Percentiles rank a stretch among this genome's conserved stretches.
Conservation (phyloP, 2,329 filamentous ascomycete species). For the Botryotinia convoluta region DNA sequence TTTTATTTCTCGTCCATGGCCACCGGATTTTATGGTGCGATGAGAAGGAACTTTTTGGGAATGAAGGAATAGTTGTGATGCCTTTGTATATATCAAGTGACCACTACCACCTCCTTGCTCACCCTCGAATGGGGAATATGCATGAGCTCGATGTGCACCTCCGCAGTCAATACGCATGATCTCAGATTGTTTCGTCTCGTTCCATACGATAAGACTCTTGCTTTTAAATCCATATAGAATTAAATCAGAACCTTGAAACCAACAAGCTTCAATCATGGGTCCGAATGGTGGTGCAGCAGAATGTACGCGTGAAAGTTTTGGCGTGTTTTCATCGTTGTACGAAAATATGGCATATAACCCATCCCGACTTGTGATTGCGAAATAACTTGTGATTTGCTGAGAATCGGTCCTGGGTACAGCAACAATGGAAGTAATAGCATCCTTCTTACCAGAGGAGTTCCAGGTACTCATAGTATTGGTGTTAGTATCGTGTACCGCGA, state of each 20-base stretch:
- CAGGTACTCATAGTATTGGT: conserved; percentile 24
- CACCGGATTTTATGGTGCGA: conserved; percentile 60
- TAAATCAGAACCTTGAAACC: conserved; percentile 57
- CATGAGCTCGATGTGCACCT: conserved; percentile 77
- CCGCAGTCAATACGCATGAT: conserved; percentile 75
- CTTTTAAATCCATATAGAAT: conserved; percentile 79
- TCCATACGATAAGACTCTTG: conserved; percentile 78
- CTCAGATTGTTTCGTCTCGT: conserved; percentile 68
- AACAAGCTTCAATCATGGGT: conserved; percentile 71
- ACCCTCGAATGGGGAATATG: conserved; percentile 42
- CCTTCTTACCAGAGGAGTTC: conserved; percentile 34
- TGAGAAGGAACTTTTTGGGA: conserved; percentile 43
- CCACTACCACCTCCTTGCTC: conserved; percentile 40
- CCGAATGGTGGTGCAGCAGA: conserved; percentile 68
- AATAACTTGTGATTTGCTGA: conserved; percentile 42
- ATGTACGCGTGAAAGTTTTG: conserved; percentile 52
- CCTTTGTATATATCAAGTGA: conserved; percentile 73
- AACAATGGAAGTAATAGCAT: conserved; percentile 69
- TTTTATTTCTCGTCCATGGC: conserved; percentile 86
- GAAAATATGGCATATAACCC: conserved; percentile 67
- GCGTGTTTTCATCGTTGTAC: conserved; percentile 18
- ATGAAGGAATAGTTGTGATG: conserved; percentile 50
- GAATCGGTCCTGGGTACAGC: conserved; percentile 45
- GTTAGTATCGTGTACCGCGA: conserved; percentile 47
- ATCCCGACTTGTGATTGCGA: conserved; percentile 75